These are phyloP conservation scores for Pseudonectria foliicola DNA, from an alignment of 2,329 filamentous ascomycete genomes.

Conservation along the genomic window DNA sequence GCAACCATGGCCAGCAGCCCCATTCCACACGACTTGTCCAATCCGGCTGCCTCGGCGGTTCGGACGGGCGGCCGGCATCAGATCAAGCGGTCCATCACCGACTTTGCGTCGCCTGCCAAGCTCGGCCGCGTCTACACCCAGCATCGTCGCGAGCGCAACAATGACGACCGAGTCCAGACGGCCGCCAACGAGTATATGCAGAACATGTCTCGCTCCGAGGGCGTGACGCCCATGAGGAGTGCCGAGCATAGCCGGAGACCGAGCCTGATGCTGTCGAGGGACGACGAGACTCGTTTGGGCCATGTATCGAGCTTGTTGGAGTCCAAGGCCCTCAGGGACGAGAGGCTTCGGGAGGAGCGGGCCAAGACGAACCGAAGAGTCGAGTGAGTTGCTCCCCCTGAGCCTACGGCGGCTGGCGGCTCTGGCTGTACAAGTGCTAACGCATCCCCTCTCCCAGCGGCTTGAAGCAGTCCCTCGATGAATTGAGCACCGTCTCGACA, in stretches of 20 bases:
- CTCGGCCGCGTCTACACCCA: slow-evolving; percentile 30
- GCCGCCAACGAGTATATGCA: slow-evolving; percentile 21
- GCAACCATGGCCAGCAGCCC: slow-evolving; percentile 17
- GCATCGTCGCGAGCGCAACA: slow-evolving; percentile 19
- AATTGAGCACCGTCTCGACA: slow-evolving; percentile 54
- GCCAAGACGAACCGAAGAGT: slow-evolving; percentile 22
- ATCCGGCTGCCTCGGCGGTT: slow-evolving; percentile 17
- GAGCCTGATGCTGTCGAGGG: slow-evolving; percentile 30
- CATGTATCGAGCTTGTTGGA: slow-evolving; percentile 11
- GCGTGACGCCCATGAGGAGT: slow-evolving; percentile 36
- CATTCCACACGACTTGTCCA: slow-evolving; percentile 18
- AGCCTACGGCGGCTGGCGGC: neutral
- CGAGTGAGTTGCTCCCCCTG: slow-evolving; percentile 22
- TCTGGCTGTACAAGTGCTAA: slow-evolving; percentile 14
- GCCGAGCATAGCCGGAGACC: slow-evolving; percentile 36
- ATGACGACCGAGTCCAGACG: slow-evolving; percentile 24
- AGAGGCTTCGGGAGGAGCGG: slow-evolving; percentile 33
- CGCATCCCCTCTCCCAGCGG: slow-evolving; percentile 30
- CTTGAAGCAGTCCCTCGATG: slow-evolving; percentile 43
- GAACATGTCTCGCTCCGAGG: slow-evolving; percentile 38
- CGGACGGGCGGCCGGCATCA: slow-evolving; percentile 38
- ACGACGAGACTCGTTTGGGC: slow-evolving; percentile 18
- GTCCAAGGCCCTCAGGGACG: slow-evolving; percentile 28
- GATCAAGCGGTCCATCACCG: slow-evolving; percentile 49
- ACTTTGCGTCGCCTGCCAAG: slow-evolving; percentile 42